Evolutionary conservation across 805 yeast genomes (phyloP), one percentile per base, ranked within the genome.

Genomic region (Cyberlindnera veronae): DNA sequence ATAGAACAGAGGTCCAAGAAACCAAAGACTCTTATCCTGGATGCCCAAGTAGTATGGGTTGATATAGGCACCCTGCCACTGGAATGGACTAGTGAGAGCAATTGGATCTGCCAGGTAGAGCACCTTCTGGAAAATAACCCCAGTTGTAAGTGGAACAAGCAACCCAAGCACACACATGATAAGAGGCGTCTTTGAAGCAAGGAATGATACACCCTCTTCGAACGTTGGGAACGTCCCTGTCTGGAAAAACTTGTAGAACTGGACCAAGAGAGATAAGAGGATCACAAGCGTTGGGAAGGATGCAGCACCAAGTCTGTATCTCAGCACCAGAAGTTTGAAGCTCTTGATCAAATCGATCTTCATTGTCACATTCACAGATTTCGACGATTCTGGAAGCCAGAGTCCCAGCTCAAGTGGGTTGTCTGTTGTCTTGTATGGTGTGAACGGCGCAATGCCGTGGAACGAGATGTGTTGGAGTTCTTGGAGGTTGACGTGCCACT

Each of bases 261-360:
- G 97, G 16, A 77, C 51, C 3, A 74, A 51, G 32, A 83, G 48
- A 0, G 75, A 72, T 14, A 77, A 41, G 1, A 77, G 61, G 1
- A 81, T 70, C 14, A 84, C 65, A 29, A 78, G 76, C 1, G 82
- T 67, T 3, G 95, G 89, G 39, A 84, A 71, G 2, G 89, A 72
- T 4, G 85, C 81, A 29, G 84, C 65, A 2, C 85, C 77, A 12
- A 91, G 70, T 53, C 99, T 71, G 60, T 84, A 91, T 41, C 95
- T 69, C 50, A 89, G 67, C 5, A 85, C 81, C 34, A 90, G 62
- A 48, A 84, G 69, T 41, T 80, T 82, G 44, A 90, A 61, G 28
- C 91, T 81, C 22, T 72, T 68, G 32, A 74, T 50, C 56, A 77
- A 60, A 58, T 84, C 83, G 13, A 85, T 64, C 33, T 57, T 54